phyloP scores from a whole-genome alignment of 1,284 basidiomycete genomes.

The Cutaneotrichosporon sp. region DNA sequence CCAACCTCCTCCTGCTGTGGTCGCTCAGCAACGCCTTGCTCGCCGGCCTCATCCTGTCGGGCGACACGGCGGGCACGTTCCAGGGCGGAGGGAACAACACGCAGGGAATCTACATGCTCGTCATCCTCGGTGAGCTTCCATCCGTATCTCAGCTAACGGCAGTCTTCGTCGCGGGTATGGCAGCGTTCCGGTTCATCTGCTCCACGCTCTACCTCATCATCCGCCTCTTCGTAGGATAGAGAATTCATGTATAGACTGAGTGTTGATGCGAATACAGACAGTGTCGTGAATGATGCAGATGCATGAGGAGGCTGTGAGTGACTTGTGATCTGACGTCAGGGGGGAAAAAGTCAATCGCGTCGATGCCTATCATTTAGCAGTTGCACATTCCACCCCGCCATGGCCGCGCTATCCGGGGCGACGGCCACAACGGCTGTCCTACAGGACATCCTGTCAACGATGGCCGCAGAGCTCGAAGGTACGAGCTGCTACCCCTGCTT shows the following conservation, averaged over 20 bases:
- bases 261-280: no score
- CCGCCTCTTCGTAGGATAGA: slow-evolving; percentile 59
- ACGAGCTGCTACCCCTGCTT: not conserved
- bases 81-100: slow-evolving; percentile 51
- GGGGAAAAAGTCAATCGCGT: not conserved
- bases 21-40: slow-evolving; percentile 60
- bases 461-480: not conserved
- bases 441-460: not conserved
- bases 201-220: slow-evolving; percentile 62
- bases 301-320: not conserved
- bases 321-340: not conserved
- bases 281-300: no score
- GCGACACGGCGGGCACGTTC: slow-evolving; percentile 63
- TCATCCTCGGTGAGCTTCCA: slow-evolving; percentile 28
- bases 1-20: slow-evolving; percentile 51
- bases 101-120: slow-evolving; percentile 51
- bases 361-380: not conserved
- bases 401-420: no score
- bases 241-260: not conserved
- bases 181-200: slow-evolving; percentile 56
- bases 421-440: not conserved
- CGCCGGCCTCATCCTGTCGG: slow-evolving; percentile 76
- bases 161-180: slow-evolving; percentile 50
- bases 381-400: not conserved
- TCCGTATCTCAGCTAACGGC: not conserved